These are phyloP conservation scores for Claviceps maximensis DNA, from an alignment of 2,329 filamentous ascomycete genomes.

Conservation along the genomic window DNA sequence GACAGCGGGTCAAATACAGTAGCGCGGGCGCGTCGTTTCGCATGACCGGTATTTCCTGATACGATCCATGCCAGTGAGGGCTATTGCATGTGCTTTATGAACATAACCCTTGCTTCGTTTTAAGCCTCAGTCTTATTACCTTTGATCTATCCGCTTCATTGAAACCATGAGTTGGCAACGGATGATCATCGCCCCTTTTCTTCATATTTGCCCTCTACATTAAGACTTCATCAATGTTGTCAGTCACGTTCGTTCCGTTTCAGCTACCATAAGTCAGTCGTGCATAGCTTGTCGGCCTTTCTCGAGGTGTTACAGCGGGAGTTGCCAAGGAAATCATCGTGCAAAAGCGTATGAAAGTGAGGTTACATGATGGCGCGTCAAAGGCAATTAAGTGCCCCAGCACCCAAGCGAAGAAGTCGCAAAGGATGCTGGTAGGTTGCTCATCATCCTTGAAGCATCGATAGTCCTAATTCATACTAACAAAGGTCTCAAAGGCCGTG, in stretches of 20 bases:
- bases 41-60: constrained; percentile 3
- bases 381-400: constrained; percentile 28
- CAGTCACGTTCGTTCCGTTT: background rate
- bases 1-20: constrained; percentile 1
- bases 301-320: background rate
- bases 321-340: background rate
- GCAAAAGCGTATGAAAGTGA: background rate
- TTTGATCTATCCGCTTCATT: background rate
- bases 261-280: background rate
- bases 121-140: background rate
- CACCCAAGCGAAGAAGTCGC: constrained; percentile 31
- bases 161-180: background rate
- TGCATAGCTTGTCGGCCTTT: background rate
- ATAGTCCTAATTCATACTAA: background rate
- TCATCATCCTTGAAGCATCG: background rate
- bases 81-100: constrained; percentile 4
- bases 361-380: constrained; percentile 26
- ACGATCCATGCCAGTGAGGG: background rate
- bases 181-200: background rate
- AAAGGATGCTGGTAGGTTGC: constrained; percentile 30
- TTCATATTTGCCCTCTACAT: background rate
- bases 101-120: background rate
- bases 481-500: constrained; percentile 45
- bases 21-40: constrained; percentile 1
- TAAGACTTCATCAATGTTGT: background rate